phyloP scores from a whole-genome alignment of 1,284 basidiomycete species.

The Pseudozyma pruni region DNA sequence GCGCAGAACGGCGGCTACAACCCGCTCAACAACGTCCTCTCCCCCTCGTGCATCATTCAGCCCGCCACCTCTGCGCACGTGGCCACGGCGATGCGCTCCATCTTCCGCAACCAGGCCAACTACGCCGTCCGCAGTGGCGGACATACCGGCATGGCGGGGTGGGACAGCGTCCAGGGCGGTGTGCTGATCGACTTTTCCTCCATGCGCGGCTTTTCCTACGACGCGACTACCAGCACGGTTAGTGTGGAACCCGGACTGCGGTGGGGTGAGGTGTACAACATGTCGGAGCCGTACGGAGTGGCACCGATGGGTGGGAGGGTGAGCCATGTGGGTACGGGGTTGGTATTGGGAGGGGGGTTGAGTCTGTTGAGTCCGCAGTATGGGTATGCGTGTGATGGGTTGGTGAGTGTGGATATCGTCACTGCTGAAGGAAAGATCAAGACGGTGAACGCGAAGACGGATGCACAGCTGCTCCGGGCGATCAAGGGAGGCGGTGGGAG shows the following conservation, averaged over 20 bases:
- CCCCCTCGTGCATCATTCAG: constrained; percentile 32
- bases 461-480: constrained; percentile 28
- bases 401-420: constrained; percentile 28
- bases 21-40: constrained; percentile 31
- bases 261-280: constrained; percentile 41
- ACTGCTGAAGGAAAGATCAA: constrained; percentile 20
- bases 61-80: constrained; percentile 14
- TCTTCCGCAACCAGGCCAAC: constrained; percentile 10
- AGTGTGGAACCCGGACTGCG: constrained; percentile 33
- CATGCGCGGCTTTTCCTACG: constrained; percentile 30
- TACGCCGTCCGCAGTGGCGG: constrained; percentile 54
- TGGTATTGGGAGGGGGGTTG: constrained; percentile 49
- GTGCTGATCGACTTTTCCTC: constrained; percentile 38
- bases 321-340: constrained; percentile 41
- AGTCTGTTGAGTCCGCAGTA: constrained; percentile 31
- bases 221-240: neutral
- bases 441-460: constrained; percentile 1
- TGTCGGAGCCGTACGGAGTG: constrained; percentile 14
- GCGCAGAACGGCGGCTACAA: constrained; percentile 20
- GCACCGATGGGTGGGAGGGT: constrained; percentile 44
- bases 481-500: constrained; percentile 52
- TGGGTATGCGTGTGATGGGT: constrained; percentile 45
- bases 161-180: constrained; percentile 31
- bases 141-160: constrained; percentile 47
- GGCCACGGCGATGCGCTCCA: constrained; percentile 6